Conservation (phyloP, 2,329 filamentous ascomycete species). For the Penicillium sp. region DNA sequence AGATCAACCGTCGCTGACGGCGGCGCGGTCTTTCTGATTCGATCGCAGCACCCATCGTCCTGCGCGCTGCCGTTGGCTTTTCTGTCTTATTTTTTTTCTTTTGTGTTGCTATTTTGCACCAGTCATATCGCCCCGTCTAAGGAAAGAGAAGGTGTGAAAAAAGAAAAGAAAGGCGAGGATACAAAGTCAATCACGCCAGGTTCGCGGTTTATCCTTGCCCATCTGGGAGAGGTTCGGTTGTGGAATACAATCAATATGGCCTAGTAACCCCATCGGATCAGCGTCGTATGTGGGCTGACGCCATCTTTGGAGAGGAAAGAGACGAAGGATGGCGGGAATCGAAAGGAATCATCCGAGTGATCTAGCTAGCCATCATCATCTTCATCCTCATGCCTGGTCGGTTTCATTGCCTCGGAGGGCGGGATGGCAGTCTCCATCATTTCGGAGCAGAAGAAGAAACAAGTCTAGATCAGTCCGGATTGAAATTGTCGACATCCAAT, state of each 20-base stretch:
- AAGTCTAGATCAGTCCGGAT: slow-evolving; percentile 25
- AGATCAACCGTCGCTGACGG: slow-evolving; percentile 10
- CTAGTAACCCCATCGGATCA: no score
- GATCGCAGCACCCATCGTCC: slow-evolving; percentile 15
- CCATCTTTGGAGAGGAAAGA: no score
- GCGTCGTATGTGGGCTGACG: no score
- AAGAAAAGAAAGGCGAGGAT: slow-evolving; percentile 5
- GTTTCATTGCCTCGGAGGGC: no score
- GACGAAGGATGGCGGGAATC: no score
- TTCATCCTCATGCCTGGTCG: no score
- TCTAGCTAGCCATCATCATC: no score
- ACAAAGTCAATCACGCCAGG: neutral
- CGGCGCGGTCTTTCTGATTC: slow-evolving; percentile 12
- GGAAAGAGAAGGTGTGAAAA: slow-evolving; percentile 1
- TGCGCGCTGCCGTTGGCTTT: slow-evolving; percentile 16
- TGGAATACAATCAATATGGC: no score
- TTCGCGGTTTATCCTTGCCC: slow-evolving; percentile 8
- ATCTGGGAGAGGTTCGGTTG: neutral
- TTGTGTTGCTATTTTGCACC: slow-evolving; percentile 12
- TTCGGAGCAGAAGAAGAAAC: slow-evolving; percentile 22
- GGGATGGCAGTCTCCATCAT: neutral
- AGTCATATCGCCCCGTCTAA: slow-evolving; percentile 14
- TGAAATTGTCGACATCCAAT: slow-evolving; percentile 16
- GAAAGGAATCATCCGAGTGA: no score
- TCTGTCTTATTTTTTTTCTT: slow-evolving; percentile 2